These are phyloP conservation scores for Pleurostoma richardsiae DNA, from an alignment of 2,329 filamentous ascomycete genomes.

Conservation along the genomic window DNA sequence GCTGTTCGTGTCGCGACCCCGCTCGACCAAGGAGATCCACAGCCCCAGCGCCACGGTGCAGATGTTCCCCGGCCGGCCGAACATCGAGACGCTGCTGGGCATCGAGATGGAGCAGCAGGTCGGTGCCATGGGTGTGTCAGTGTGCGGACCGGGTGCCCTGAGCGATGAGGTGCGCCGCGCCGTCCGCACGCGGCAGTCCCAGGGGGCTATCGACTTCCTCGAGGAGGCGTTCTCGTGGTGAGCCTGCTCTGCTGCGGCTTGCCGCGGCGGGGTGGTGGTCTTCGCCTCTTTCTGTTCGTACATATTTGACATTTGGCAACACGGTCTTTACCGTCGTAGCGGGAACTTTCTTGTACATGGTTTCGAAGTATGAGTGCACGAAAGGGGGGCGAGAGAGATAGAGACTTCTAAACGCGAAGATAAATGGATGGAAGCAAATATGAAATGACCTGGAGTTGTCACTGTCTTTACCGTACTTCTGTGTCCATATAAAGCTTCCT, in stretches of 20 bases:
- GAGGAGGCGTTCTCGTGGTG: constrained; percentile 71
- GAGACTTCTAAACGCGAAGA: too few species aligned
- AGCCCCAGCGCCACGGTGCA: constrained; percentile 72
- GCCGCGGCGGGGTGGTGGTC: neutral
- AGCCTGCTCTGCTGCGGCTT: constrained; percentile 1
- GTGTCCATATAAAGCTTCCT: too few species aligned
- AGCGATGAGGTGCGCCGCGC: constrained; percentile 70
- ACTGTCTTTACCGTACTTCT: too few species aligned
- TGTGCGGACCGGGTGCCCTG: constrained; percentile 69
- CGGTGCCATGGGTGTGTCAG: constrained; percentile 67
- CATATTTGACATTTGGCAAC: neutral
- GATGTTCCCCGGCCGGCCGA: constrained; percentile 78
- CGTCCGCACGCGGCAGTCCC: constrained; percentile 58
- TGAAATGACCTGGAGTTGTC: too few species aligned
- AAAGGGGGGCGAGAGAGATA: too few species aligned
- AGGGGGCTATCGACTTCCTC: constrained; percentile 68
- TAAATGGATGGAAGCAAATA: too few species aligned
- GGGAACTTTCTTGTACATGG: neutral
- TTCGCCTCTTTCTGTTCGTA: neutral
- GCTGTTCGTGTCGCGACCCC: constrained; percentile 70
- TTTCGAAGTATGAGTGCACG: too few species aligned
- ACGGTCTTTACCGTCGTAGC: neutral
- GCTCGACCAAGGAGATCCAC: constrained; percentile 76
- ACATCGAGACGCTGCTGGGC: constrained; percentile 66
- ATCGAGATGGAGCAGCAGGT: constrained; percentile 71